phyloP scores from a whole-genome alignment of 2,329 filamentous ascomycete species.

The Aspergillus pseudotamarii region DNA sequence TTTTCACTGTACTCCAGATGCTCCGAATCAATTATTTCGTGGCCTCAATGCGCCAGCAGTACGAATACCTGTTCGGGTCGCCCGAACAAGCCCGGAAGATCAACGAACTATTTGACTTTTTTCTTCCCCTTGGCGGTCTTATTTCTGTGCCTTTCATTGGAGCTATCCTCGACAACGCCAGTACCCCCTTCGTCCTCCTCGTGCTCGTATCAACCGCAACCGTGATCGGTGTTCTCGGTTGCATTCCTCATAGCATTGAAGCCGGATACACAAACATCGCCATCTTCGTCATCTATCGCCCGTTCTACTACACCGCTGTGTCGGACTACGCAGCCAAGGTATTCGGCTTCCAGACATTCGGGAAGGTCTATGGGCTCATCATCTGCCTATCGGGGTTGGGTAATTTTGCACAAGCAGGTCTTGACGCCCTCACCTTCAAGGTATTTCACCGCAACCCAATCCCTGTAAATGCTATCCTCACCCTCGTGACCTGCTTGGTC shows the following conservation, averaged over 20 bases:
- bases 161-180: constrained; percentile 73
- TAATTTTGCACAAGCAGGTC: constrained; percentile 79
- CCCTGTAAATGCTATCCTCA: constrained; percentile 73
- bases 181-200: constrained; percentile 70
- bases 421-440: constrained; percentile 77
- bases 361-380: constrained; percentile 89
- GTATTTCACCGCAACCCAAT: constrained; percentile 72
- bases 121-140: constrained; percentile 80
- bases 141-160: constrained; percentile 87
- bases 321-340: constrained; percentile 90
- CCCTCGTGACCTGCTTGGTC: constrained; percentile 63
- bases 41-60: constrained; percentile 81
- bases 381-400: constrained; percentile 82
- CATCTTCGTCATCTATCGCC: constrained; percentile 82
- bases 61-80: constrained; percentile 71
- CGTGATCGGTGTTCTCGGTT: constrained; percentile 73
- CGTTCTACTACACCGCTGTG: constrained; percentile 86
- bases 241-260: constrained; percentile 70
- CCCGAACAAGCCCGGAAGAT: constrained; percentile 65
- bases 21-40: constrained; percentile 91
- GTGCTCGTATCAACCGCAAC: constrained; percentile 73
- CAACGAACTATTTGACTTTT: constrained; percentile 85
- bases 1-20: constrained; percentile 79
- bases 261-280: constrained; percentile 72
- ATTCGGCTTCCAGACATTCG: constrained; percentile 88